phyloP scores from a whole-genome alignment of 2,329 filamentous ascomycete species.

The Rhytidhysteron rufulum region DNA sequence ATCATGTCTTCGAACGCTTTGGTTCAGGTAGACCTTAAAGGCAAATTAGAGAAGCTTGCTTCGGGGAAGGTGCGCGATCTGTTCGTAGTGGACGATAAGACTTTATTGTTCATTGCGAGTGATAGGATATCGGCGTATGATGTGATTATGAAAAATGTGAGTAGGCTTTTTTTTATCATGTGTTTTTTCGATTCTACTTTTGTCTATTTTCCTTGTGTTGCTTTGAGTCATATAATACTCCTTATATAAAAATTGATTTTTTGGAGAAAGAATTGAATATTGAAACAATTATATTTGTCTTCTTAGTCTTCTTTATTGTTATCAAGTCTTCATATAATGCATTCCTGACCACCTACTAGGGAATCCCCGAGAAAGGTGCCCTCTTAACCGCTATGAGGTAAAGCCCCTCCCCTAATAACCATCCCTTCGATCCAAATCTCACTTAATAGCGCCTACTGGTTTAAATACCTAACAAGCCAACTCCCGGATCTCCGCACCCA shows the following conservation, averaged over 20 bases:
- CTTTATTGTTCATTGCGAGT: conserved; percentile 77
- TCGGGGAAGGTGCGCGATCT: conserved; percentile 78
- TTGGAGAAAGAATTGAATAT: no score
- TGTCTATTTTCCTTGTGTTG: no score
- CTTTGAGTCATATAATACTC: no score
- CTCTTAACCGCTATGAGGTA: conserved; percentile 63
- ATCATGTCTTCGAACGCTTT: conserved; percentile 25
- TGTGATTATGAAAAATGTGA: conserved; percentile 77
- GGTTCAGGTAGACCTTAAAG: conserved; percentile 30
- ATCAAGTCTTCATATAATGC: no score
- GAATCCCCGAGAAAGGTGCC: conserved; percentile 64
- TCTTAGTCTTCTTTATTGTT: conserved; percentile 5
- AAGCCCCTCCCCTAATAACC: neutral
- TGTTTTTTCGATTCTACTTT: neutral
- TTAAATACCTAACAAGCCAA: conserved; percentile 54
- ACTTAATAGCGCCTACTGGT: conserved; percentile 55
- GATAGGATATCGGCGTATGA: conserved; percentile 96
- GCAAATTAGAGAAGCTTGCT: conserved; percentile 46
- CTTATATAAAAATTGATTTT: no score
- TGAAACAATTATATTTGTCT: neutral
- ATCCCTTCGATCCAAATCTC: neutral
- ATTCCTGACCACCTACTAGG: conserved; percentile 44
- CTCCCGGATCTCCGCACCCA: conserved; percentile 61
- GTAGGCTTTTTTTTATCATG: conserved; percentile 8
- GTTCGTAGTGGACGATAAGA: conserved; percentile 66